Percentiles rank a stretch among this genome's conserved stretches.
Evolutionary conservation across 768 basidiomycete species (phyloP).

Genomic region (Mycena vulgaris): DNA sequence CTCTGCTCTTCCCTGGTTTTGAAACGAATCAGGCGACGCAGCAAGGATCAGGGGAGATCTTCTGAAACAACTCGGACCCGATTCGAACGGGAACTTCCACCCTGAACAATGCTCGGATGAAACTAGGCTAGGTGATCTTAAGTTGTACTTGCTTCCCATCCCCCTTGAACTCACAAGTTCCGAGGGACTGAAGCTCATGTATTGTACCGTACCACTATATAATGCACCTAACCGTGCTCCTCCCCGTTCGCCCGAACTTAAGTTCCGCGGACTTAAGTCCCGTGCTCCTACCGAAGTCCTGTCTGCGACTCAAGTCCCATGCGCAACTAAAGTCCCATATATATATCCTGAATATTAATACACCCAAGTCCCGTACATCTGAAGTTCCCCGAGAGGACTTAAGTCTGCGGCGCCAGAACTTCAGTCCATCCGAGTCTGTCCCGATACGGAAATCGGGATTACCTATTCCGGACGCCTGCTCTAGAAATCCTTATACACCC

Average conservation of each 20-base stretch:
- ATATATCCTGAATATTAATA: neutral
- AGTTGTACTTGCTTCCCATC: no score
- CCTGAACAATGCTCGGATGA: no score
- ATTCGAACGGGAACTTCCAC: no score
- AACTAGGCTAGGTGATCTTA: no score
- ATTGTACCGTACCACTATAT: no score
- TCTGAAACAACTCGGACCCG: no score
- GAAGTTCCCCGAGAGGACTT: neutral
- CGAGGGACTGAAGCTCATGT: no score
- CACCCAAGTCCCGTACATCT: neutral
- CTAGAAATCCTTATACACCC: constrained; percentile 18
- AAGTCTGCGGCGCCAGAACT: neutral
- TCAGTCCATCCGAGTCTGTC: neutral
- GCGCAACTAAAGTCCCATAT: neutral
- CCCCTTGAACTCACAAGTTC: no score
- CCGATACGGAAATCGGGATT: no score
- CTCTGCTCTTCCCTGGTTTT: no score
- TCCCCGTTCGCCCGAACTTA: neutral
- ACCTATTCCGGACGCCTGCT: neutral
- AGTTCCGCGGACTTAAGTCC: neutral
- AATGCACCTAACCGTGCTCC: neutral
- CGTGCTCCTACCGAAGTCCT: neutral
- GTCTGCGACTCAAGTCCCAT: neutral
- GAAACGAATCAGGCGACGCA: no score
- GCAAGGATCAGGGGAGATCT: no score